A percentile compares a stretch with the other conserved stretches of the same genome.
Evolutionary conservation across 768 basidiomycete genomes (phyloP).

Genomic region (Podaxis sp.): DNA sequence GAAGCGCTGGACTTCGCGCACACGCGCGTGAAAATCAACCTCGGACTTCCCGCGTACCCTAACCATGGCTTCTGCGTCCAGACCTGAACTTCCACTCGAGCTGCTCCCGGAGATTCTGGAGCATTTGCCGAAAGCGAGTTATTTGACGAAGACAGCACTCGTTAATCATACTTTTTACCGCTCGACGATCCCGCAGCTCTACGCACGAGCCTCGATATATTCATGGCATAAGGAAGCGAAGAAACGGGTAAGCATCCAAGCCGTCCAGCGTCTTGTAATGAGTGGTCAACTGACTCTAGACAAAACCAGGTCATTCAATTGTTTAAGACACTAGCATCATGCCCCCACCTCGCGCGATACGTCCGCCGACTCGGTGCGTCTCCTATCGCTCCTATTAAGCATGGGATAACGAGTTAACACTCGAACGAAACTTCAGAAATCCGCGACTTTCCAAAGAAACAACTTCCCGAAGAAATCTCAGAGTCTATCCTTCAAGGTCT

Average conservation of each 20-base stretch:
- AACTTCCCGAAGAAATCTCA: conserved; percentile 33
- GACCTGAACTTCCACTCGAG: conserved; percentile 61
- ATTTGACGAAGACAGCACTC: conserved; percentile 52
- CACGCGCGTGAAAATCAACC: no score
- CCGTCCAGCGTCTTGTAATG: background rate
- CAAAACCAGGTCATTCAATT: conserved; percentile 54
- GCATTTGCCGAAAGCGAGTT: conserved; percentile 49
- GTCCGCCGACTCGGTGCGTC: conserved; percentile 59
- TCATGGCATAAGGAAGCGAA: conserved; percentile 73
- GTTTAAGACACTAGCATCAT: conserved; percentile 58
- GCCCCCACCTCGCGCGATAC: conserved; percentile 54
- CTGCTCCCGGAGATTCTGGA: conserved; percentile 56
- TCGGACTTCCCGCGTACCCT: no score
- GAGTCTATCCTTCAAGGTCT: conserved; percentile 49
- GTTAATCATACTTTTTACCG: conserved; percentile 57
- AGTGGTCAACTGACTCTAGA: background rate
- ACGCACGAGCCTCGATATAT: conserved; percentile 59
- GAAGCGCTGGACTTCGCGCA: no score
- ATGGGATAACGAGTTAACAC: background rate
- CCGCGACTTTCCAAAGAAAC: conserved; percentile 67
- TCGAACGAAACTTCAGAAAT: conserved; percentile 46
- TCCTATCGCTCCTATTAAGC: background rate
- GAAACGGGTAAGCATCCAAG: conserved; percentile 41
- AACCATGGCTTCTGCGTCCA: background rate
- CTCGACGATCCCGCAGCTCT: conserved; percentile 53